phyloP scores from a whole-genome alignment of 2,329 filamentous ascomycete species.

The Parafenestella ontariensis region DNA sequence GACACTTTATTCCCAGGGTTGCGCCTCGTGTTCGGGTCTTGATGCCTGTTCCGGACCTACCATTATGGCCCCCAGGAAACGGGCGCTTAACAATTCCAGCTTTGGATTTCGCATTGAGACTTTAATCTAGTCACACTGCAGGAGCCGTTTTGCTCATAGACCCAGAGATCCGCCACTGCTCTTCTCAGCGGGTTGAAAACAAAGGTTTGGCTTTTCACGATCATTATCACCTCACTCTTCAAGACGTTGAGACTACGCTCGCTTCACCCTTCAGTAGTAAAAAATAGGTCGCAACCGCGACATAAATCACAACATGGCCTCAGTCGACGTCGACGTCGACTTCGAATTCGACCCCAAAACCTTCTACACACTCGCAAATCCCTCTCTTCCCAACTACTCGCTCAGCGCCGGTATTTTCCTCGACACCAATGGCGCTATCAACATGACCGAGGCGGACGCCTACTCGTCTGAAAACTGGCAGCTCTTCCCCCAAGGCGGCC shows the following conservation, averaged over 20 bases:
- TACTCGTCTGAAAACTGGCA: constrained; percentile 30
- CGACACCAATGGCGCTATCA: constrained; percentile 10
- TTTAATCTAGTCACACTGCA: not conserved
- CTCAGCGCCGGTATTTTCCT: constrained; percentile 6
- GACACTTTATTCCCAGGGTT: not conserved
- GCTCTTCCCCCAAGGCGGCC: constrained; percentile 23
- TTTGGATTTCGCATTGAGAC: not conserved
- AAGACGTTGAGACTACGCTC: not conserved
- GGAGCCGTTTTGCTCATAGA: not conserved
- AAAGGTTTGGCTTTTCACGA: not conserved
- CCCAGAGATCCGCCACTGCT: not conserved
- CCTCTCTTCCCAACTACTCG: constrained; percentile 1
- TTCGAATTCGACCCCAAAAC: constrained; percentile 9
- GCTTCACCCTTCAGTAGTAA: not conserved
- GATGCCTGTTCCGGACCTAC: not conserved
- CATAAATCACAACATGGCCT: not conserved
- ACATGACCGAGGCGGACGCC: constrained; percentile 9
- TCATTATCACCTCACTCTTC: not conserved
- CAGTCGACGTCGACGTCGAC: too few relatives aligned
- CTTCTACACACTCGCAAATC: constrained; percentile 20
- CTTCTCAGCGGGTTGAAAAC: not conserved
- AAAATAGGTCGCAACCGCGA: not conserved
- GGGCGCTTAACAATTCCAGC: not conserved
- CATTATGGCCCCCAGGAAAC: not conserved
- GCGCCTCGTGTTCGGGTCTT: not conserved